Conservation (phyloP, 345 rosid genomes). For the Citrus glauca region DNA sequence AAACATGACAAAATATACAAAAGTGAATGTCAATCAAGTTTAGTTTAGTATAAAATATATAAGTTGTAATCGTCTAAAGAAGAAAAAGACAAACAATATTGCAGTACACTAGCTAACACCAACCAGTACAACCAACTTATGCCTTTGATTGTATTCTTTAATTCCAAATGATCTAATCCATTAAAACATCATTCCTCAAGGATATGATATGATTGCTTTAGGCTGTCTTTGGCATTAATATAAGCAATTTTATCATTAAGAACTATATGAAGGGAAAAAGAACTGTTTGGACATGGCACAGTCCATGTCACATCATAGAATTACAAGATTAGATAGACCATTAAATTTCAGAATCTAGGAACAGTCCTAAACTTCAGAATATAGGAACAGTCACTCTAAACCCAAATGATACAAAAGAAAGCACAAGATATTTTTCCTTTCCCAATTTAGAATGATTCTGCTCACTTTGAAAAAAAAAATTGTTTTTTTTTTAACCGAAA, state of each 20-base stretch:
- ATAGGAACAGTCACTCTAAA: background rate
- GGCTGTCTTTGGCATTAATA: slow-evolving; percentile 2
- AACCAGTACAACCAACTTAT: background rate
- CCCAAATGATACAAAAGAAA: background rate
- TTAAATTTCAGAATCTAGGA: background rate
- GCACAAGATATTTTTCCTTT: background rate
- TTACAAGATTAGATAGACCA: background rate
- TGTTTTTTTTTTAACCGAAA: background rate
- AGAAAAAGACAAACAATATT: slow-evolving; percentile 1
- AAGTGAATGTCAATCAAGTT: slow-evolving; percentile 14
- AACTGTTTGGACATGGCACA: background rate
- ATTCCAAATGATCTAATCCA: slow-evolving; percentile 2
- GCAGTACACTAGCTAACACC: background rate
- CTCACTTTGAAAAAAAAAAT: background rate
- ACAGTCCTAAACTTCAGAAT: background rate
- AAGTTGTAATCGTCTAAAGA: slow-evolving; percentile 5
- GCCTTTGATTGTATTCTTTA: background rate
- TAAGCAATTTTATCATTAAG: background rate
- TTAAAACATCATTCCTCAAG: background rate
- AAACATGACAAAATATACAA: slow-evolving; percentile 7
- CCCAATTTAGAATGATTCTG: background rate
- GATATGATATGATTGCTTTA: background rate
- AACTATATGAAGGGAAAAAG: background rate
- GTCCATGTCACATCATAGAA: background rate
- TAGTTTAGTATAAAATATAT: slow-evolving; percentile 4